Conservation (phyloP, 2,329 filamentous ascomycete genomes). For the Furcasterigmium sp. region DNA sequence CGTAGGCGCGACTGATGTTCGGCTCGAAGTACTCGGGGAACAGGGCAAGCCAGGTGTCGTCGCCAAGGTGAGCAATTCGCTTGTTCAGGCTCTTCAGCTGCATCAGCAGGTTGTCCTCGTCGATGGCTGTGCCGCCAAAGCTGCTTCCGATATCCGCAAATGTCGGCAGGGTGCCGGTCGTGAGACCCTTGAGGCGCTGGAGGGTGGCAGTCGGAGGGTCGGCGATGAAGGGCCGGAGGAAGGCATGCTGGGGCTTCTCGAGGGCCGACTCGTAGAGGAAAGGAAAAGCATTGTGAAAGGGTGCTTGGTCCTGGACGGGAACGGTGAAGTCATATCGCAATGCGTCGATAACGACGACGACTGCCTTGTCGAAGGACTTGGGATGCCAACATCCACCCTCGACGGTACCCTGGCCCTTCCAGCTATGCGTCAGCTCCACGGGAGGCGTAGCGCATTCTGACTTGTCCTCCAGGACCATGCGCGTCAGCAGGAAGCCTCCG, state of each 20-base stretch:
- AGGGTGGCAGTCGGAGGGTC: constrained; percentile 93
- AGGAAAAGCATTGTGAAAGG: constrained; percentile 83
- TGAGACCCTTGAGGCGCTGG: constrained; percentile 88
- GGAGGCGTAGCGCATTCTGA: constrained; percentile 68
- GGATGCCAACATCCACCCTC: constrained; percentile 89
- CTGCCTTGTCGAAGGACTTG: constrained; percentile 85
- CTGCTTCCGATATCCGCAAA: constrained; percentile 93
- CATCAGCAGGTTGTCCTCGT: constrained; percentile 77
- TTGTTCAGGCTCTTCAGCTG: constrained; percentile 60
- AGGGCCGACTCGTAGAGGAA: constrained; percentile 80
- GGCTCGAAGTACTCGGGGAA: constrained; percentile 92
- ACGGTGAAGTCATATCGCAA: constrained; percentile 96
- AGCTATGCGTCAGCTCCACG: constrained; percentile 38
- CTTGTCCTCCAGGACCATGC: constrained; percentile 72
- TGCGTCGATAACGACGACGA: constrained; percentile 88
- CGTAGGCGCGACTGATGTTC: constrained; percentile 81
- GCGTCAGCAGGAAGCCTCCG: constrained; percentile 87
- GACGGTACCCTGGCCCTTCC: constrained; percentile 35
- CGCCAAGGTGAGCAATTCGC: constrained; percentile 88
- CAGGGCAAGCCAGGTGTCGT: constrained; percentile 92
- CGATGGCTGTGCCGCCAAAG: constrained; percentile 91
- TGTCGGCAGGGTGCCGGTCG: constrained; percentile 89
- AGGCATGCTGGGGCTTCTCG: constrained; percentile 71
- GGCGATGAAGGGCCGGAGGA: constrained; percentile 91
- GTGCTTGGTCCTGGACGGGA: constrained; percentile 55